A percentile compares a stretch with the other conserved stretches of the same genome.
These are phyloP conservation scores for Chaetomidium leptoderma DNA, from an alignment of 495 filamentous ascomycete species.

Conservation along the genomic window DNA sequence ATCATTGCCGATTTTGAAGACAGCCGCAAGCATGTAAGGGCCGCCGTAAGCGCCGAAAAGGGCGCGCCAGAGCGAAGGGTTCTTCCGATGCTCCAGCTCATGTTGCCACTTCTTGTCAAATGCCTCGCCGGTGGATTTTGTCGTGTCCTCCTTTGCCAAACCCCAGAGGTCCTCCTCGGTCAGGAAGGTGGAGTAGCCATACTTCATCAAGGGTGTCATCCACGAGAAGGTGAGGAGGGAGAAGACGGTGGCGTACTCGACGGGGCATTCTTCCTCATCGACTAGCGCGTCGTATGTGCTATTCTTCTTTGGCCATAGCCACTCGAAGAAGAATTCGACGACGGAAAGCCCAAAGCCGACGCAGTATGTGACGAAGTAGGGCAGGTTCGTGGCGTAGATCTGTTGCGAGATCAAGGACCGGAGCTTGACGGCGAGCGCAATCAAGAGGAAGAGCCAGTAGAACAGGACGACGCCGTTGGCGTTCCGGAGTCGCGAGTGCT, in stretches of 20 bases:
- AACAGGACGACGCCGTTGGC: constrained; percentile 91
- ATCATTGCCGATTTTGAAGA: constrained; percentile 87
- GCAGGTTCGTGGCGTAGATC: constrained; percentile 56
- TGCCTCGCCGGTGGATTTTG: constrained; percentile 57
- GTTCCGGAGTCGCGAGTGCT: constrained; percentile 82
- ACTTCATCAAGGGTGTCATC: constrained; percentile 98
- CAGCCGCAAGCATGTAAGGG: constrained; percentile 70
- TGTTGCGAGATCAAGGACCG: constrained; percentile 80
- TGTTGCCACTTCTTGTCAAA: constrained; percentile 74
- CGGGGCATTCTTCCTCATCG: constrained; percentile 85
- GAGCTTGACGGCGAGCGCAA: constrained; percentile 77
- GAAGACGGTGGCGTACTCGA: constrained; percentile 91
- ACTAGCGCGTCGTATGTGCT: constrained; percentile 77
- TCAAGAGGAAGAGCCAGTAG: constrained; percentile 90
- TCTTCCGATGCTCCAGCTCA: constrained; percentile 64
- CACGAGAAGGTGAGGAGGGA: constrained; percentile 92
- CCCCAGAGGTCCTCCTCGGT: constrained; percentile 98
- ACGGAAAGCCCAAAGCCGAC: constrained; percentile 67
- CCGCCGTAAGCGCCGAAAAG: constrained; percentile 79
- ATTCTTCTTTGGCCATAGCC: constrained; percentile 82
- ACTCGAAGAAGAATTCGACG: constrained; percentile 79
- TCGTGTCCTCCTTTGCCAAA: constrained; percentile 74
- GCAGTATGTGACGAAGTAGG: constrained; percentile 78
- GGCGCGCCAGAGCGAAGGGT: constrained; percentile 89
- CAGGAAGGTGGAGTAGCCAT: constrained; percentile 85